Evolutionary conservation across 345 rosid species (phyloP).

Genomic region (Pistacia vera): DNA sequence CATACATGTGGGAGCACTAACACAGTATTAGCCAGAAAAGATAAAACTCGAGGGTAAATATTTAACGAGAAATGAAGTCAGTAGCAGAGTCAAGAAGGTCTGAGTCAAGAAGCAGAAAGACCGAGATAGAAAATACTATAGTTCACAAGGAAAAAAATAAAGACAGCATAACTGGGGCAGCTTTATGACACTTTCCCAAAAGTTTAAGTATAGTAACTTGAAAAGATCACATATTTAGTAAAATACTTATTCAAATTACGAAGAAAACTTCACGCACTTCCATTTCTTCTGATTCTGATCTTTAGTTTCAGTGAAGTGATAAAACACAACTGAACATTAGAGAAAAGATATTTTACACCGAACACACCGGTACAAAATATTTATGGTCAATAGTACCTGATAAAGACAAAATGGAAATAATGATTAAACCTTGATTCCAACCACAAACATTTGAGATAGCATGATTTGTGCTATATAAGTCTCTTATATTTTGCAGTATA

Average conservation of each 20-base stretch:
- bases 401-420: not conserved
- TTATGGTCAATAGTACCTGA: not conserved
- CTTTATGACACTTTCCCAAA: not conserved
- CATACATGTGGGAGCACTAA: not conserved
- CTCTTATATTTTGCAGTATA: not conserved
- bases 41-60: not conserved
- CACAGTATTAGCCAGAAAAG: not conserved
- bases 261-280: too few relatives aligned
- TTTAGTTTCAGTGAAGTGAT: not conserved
- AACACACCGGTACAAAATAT: not conserved
- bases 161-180: not conserved
- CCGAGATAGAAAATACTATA: not conserved
- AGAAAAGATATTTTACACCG: too few relatives aligned
- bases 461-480: not conserved
- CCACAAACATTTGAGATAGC: not conserved
- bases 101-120: not conserved
- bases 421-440: not conserved
- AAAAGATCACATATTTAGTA: too few relatives aligned
- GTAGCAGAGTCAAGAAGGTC: not conserved
- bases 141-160: not conserved
- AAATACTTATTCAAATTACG: too few relatives aligned
- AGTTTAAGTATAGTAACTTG: too few relatives aligned
- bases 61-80: not conserved
- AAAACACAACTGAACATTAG: too few relatives aligned
- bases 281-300: not conserved